These are phyloP conservation scores for Salix udensis DNA, from an alignment of 345 rosid species.

Conservation along the genomic window DNA sequence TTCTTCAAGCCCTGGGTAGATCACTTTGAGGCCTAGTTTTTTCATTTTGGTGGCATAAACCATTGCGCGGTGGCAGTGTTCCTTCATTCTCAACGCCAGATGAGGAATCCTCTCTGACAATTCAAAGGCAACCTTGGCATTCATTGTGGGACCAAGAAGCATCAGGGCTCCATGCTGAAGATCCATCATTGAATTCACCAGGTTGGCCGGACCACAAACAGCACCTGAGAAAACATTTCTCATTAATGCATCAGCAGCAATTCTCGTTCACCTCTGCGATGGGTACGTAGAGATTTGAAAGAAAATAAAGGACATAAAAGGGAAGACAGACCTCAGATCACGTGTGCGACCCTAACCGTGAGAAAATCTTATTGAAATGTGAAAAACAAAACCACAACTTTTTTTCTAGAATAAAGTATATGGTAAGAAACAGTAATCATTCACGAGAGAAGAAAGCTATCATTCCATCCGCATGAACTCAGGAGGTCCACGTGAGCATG, in stretches of 20 bases:
- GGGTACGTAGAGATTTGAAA: not conserved
- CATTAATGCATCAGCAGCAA: not conserved
- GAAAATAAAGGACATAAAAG: not conserved
- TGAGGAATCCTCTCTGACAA: slow-evolving; percentile 87
- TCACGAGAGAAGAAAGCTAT: not conserved
- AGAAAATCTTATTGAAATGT: not conserved
- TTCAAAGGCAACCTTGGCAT: slow-evolving; percentile 87
- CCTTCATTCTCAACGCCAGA: slow-evolving; percentile 75
- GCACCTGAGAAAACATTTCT: slow-evolving; percentile 47
- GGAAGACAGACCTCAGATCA: not conserved
- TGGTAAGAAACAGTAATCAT: not conserved
- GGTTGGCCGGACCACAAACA: slow-evolving; percentile 73
- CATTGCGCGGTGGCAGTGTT: slow-evolving; percentile 72
- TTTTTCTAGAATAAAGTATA: too few relatives aligned
- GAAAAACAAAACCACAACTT: too few relatives aligned
- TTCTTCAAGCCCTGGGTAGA: slow-evolving; percentile 79
- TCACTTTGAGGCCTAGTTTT: slow-evolving; percentile 65
- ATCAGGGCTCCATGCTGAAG: slow-evolving; percentile 81
- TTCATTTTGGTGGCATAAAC: slow-evolving; percentile 62
- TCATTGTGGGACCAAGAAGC: slow-evolving; percentile 97
- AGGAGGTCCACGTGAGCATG: too few relatives aligned
- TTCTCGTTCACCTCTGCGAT: not conserved
- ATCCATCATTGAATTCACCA: slow-evolving; percentile 93
- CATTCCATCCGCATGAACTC: not conserved
- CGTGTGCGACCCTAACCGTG: not conserved